phyloP scores from a whole-genome alignment of 208 protist genomes.

The Trypanosoma conorhini region DNA sequence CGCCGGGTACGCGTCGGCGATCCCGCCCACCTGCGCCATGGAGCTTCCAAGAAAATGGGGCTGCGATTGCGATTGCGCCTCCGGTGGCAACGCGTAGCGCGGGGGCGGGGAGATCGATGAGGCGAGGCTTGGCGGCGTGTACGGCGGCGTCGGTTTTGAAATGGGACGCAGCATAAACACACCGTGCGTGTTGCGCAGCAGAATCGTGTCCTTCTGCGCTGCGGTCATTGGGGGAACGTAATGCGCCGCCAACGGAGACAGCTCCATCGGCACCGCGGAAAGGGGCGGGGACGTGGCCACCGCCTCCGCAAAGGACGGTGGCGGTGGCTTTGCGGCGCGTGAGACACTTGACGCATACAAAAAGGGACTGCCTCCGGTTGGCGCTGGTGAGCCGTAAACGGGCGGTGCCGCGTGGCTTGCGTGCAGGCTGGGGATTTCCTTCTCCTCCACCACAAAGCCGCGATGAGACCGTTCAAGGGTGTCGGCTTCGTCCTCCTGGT shows the following conservation, averaged over 20 bases:
- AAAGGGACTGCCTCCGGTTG: conserved; percentile 34
- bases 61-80: conserved; percentile 34
- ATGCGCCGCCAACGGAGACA: conserved; percentile 54
- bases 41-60: conserved; percentile 30
- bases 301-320: conserved; percentile 74
- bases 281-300: conserved; percentile 48
- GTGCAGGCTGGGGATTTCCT: conserved; percentile 24
- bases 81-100: conserved; percentile 70
- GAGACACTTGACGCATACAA: conserved; percentile 17
- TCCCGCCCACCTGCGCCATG: conserved; percentile 23
- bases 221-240: conserved; percentile 70
- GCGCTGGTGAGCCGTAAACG: conserved; percentile 26
- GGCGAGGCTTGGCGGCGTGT: conserved; percentile 56
- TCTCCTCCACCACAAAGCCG: conserved; percentile 56
- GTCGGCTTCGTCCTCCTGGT: neutral
- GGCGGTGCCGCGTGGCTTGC: conserved; percentile 24
- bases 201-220: conserved; percentile 60
- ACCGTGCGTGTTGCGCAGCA: conserved; percentile 81
- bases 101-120: conserved; percentile 78
- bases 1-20: conserved; percentile 32
- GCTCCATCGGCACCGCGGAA: conserved; percentile 36
- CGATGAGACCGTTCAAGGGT: neutral
- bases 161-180: conserved; percentile 76
- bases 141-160: conserved; percentile 47
- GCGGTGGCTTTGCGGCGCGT: conserved; percentile 32